Percentiles rank a stretch among this genome's conserved stretches.
Evolutionary conservation across 306 rosid genomes (phyloP).

Genomic region (Acacia melanoxylon): DNA sequence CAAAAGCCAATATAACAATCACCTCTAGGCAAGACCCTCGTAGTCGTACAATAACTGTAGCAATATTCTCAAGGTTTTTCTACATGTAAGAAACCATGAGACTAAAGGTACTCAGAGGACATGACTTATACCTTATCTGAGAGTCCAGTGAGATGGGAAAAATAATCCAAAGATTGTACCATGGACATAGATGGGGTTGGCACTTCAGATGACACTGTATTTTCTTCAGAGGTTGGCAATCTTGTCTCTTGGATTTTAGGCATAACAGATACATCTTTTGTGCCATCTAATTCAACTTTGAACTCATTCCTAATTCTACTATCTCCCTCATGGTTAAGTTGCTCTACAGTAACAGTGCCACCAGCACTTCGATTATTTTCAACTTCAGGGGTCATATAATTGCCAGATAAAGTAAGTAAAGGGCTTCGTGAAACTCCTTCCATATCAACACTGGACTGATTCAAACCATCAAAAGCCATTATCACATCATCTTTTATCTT

Average conservation of each 20-base stretch:
- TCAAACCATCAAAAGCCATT: conserved; percentile 36
- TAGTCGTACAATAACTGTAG: conserved; percentile 5
- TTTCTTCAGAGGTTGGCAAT: conserved; percentile 41
- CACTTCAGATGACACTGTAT: conserved; percentile 33
- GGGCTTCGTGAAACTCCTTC: conserved; percentile 38
- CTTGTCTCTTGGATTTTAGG: conserved; percentile 34
- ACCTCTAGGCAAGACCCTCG: conserved; percentile 28
- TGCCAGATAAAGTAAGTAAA: conserved; percentile 32
- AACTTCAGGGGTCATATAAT: conserved; percentile 26
- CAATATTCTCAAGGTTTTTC: conserved; percentile 18
- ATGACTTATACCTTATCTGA: conserved; percentile 55
- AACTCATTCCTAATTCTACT: conserved; percentile 32
- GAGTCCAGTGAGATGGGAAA: conserved; percentile 37
- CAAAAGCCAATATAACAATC: conserved; percentile 23
- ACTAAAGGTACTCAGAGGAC: conserved; percentile 30
- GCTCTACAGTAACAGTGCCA: conserved; percentile 30
- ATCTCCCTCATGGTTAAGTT: conserved; percentile 34
- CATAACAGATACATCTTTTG: conserved; percentile 35
- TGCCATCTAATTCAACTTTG: conserved; percentile 32
- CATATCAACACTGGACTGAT: conserved; percentile 37
- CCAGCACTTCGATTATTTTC: conserved; percentile 32
- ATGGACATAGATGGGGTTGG: conserved; percentile 39
- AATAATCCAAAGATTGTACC: conserved; percentile 41
- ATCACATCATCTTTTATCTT: conserved; percentile 33
- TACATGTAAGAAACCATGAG: conserved; percentile 27